Evolutionary conservation across 2,329 filamentous ascomycete species (phyloP), one percentile per base, ranked within the genome.

Genomic region (Nectriaceae sp.): DNA sequence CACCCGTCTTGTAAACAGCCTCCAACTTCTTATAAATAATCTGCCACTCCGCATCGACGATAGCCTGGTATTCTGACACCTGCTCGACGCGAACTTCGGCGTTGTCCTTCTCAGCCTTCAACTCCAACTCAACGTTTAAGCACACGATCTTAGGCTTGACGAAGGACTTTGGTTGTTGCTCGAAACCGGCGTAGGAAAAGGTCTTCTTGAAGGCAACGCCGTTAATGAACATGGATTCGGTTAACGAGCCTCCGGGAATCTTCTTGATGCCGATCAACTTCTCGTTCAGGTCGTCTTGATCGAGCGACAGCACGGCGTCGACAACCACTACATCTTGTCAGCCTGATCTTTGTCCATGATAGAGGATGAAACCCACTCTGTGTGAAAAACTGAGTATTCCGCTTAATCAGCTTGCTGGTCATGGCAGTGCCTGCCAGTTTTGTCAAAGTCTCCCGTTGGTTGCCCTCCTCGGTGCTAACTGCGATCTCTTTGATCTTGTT

Each of bases 21-120:
- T 99, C 94, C 70, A 99, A 89, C 81, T 99, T 99, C 79, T 97
- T 93, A 84, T 88, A 97, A 72, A 99, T 99, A 68, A 99, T 99
- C 74, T 97, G 91, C 94, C 94, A 99, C 74, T 99, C 94, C 22
- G 94, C 94, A 67, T 99, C 94, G 68, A 99, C 94, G 61, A 99
- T 97, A 55, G 94, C 94, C 76, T 99, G 94, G 77, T 99, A 99
- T 75, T 99, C 94, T 18, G 93, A 96, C 44, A 99, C 94, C 73
- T 97, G 92, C 75, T 97, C 94, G 49, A 99, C 92, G 50, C 94
- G 87, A 55, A 99, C 91, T 77, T 99, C 94, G 50, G 94, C 94
- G 65, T 99, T 99, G 76, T 99, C 94, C 80, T 97, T 99, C 73
- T 99, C 94, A 54, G 90, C 93, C 84, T 99, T 99, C 62, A 99